Percentiles rank a stretch among this genome's conserved stretches.
These are phyloP conservation scores for Ulvella scutata DNA, from an alignment of 139 green algal species.

Conservation along the genomic window DNA sequence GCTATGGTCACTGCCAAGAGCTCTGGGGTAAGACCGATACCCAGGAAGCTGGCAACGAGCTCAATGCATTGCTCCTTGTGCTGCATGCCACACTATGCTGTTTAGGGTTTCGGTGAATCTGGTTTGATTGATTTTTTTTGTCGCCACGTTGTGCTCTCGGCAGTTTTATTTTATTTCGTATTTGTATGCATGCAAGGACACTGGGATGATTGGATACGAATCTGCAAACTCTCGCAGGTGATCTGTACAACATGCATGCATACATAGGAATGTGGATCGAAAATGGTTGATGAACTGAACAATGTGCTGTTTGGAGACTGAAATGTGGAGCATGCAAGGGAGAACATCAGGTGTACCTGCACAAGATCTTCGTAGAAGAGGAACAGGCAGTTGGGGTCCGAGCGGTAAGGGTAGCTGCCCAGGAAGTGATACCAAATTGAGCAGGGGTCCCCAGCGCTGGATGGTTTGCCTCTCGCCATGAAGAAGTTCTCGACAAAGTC, in stretches of 20 bases:
- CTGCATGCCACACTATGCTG: not conserved
- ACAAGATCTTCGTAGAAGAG: not conserved
- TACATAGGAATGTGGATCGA: not conserved
- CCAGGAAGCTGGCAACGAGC: not conserved
- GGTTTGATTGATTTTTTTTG: no score
- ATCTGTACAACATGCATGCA: not conserved
- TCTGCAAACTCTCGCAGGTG: not conserved
- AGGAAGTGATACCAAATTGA: not conserved
- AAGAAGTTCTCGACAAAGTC: not conserved
- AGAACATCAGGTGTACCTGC: not conserved
- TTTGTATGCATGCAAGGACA: not conserved
- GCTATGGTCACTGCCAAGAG: not conserved
- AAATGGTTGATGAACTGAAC: not conserved
- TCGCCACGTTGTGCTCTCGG: no score
- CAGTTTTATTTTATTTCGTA: not conserved
- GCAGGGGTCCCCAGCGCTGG: not conserved
- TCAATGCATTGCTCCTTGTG: not conserved
- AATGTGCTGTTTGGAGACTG: not conserved
- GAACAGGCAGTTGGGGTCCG: not conserved
- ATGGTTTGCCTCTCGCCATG: not conserved
- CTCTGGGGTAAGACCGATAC: not conserved
- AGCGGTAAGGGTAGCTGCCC: not conserved
- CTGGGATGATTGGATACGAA: not conserved
- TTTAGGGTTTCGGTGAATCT: no score
- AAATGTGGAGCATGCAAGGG: not conserved